Percentiles rank a stretch among this genome's conserved stretches.
Evolutionary conservation across 2,329 filamentous ascomycete species (phyloP).

Genomic region (Fusarium sp.): DNA sequence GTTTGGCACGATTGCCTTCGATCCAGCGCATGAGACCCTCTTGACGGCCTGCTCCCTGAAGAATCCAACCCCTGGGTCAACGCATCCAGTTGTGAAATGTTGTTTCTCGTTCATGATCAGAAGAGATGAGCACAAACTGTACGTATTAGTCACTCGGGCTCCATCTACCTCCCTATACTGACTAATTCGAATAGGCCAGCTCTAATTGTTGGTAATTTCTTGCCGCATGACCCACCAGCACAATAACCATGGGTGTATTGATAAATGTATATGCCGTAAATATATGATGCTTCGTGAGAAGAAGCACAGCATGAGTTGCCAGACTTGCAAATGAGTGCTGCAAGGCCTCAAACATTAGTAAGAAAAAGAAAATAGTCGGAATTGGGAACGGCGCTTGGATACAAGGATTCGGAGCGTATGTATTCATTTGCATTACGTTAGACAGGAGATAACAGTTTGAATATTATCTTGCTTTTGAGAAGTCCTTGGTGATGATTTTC

Average conservation of each 20-base stretch:
- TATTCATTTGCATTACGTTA: conserved; percentile 25
- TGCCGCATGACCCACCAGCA: conserved; percentile 77
- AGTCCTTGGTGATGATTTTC: background rate
- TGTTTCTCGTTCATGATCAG: conserved; percentile 98
- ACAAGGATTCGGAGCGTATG: conserved; percentile 29
- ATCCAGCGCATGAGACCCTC: conserved; percentile 91
- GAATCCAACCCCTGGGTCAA: conserved; percentile 75
- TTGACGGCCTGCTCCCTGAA: conserved; percentile 93
- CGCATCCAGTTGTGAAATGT: conserved; percentile 82
- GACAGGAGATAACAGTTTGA: conserved; percentile 26
- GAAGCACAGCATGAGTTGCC: background rate
- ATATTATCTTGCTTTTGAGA: background rate
- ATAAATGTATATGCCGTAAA: background rate
- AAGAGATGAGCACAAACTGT: conserved; percentile 96
- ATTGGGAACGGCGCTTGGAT: conserved; percentile 28
- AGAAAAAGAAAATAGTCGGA: conserved; percentile 19
- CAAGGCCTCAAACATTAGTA: conserved; percentile 1
- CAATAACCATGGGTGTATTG: conserved; percentile 25
- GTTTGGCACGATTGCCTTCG: conserved; percentile 97
- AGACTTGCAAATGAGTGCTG: background rate
- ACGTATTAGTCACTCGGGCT: conserved; percentile 52
- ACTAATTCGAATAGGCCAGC: conserved; percentile 72
- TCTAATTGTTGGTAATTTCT: conserved; percentile 95
- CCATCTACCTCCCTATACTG: conserved; percentile 39
- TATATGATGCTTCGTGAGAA: background rate